A percentile compares a stretch with the other conserved stretches of the same genome.
Conservation (phyloP, 306 rosid genomes). For the Inga laurina region DNA sequence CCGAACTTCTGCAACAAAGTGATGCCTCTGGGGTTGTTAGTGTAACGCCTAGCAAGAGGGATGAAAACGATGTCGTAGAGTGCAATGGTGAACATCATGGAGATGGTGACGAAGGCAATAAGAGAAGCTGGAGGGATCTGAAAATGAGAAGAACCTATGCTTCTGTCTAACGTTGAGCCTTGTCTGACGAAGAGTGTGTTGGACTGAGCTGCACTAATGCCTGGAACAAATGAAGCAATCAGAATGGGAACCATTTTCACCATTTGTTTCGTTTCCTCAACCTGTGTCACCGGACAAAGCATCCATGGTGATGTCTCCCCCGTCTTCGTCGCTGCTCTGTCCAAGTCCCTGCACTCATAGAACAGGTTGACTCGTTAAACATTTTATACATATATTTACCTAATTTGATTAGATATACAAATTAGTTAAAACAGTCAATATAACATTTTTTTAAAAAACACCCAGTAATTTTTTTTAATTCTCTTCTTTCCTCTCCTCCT, state of each 20-base stretch:
- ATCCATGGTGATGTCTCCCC: slow-evolving; percentile 53
- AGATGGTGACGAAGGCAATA: slow-evolving; percentile 50
- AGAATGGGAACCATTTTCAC: slow-evolving; percentile 68
- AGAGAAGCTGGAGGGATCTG: slow-evolving; percentile 64
- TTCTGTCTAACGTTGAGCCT: slow-evolving; percentile 48
- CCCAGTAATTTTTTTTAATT: too few relatives aligned
- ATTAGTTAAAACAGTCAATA: too few relatives aligned
- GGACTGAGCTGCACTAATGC: slow-evolving; percentile 44
- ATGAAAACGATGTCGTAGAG: slow-evolving; percentile 61
- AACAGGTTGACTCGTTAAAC: neutral
- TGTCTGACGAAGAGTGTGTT: slow-evolving; percentile 53
- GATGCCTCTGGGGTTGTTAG: slow-evolving; percentile 79
- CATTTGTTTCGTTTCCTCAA: slow-evolving; percentile 91
- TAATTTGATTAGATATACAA: too few relatives aligned
- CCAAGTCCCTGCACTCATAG: slow-evolving; percentile 54
- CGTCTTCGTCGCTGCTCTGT: slow-evolving; percentile 60
- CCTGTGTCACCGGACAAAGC: slow-evolving; percentile 75
- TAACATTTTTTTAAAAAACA: too few relatives aligned
- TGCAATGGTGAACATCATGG: slow-evolving; percentile 57
- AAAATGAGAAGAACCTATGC: slow-evolving; percentile 60
- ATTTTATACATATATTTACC: too few relatives aligned
- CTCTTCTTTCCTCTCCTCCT: accelerated
- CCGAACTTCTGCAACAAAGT: slow-evolving; percentile 72
- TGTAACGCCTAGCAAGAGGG: slow-evolving; percentile 47
- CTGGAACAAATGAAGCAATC: slow-evolving; percentile 59